Evolutionary conservation across 2,329 filamentous ascomycete species (phyloP).

Genomic region (Pseudocercospora vitis): DNA sequence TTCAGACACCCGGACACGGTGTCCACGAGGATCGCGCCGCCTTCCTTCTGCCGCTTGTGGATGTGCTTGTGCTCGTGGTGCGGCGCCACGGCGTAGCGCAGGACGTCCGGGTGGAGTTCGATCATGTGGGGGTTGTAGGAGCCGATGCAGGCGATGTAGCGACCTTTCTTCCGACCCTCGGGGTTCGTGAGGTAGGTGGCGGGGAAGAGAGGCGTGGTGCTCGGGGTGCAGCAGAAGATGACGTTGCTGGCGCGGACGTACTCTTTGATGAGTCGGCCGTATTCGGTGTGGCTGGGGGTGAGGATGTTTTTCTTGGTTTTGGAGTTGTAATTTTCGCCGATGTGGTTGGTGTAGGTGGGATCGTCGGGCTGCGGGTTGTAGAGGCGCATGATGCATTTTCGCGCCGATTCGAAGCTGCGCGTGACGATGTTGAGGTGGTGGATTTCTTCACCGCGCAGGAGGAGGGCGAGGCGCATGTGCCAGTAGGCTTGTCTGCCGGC

Average conservation of each 20-base stretch:
- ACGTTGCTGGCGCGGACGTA: constrained; percentile 72
- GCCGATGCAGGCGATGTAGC: constrained; percentile 71
- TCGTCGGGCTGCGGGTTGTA: constrained; percentile 48
- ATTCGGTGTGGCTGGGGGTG: constrained; percentile 71
- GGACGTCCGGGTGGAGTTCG: constrained; percentile 75
- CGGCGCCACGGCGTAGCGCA: constrained; percentile 62
- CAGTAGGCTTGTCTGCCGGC: constrained; percentile 90
- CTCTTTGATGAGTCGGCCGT: constrained; percentile 65
- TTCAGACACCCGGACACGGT: constrained; percentile 76
- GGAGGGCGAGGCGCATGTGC: constrained; percentile 82
- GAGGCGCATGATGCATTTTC: constrained; percentile 54
- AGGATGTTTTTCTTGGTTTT: constrained; percentile 64
- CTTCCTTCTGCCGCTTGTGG: constrained; percentile 62
- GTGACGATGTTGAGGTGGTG: constrained; percentile 82
- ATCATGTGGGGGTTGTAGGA: constrained; percentile 72
- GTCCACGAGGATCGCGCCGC: constrained; percentile 62
- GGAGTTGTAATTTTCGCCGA: constrained; percentile 42
- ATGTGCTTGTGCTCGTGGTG: constrained; percentile 58
- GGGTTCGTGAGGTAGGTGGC: constrained; percentile 67
- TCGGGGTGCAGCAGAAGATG: constrained; percentile 87
- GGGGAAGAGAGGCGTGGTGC: constrained; percentile 72
- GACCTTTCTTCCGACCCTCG: constrained; percentile 67
- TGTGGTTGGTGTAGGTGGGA: constrained; percentile 35
- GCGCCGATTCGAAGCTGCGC: constrained; percentile 63
- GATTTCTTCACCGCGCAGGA: constrained; percentile 68